Base-by-base conservation (phyloP, 108 stramenopile genomes). In the Halocafeteria seosinensis region DNA sequence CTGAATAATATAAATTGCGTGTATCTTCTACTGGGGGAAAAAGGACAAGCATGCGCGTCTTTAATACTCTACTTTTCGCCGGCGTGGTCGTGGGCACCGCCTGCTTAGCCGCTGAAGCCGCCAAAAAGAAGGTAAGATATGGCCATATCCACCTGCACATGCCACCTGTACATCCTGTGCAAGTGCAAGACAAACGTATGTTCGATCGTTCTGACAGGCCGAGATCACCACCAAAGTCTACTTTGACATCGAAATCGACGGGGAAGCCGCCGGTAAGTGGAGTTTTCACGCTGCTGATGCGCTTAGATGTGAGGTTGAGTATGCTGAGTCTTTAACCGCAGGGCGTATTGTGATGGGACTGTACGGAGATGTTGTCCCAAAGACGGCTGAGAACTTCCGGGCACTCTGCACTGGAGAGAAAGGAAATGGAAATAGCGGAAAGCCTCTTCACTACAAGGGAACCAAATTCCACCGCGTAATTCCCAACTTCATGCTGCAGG, bases 401-500 rank as follows among this genome's bases (percentile, higher is more conserved):
- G 57, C 57, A n/a, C 57, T 59, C 11, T 59, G 57, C 37, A 62
- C 52, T 21, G 64, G 64, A 24, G 66, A 67, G 30, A 59, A 61
- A 50, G 66, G 66, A 24, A 38, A 31, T 8, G 66, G 66, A 30
- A 25, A 21, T 13, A 38, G 55, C 25, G 86, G 89, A 62, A 88
- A 88, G 73, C 84, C 36, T 12, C 68, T 81, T 28, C 70, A 71
- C 42, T 95, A 87, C 75, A 68, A 83, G 67, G 89, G 86, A 35
- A 83, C 72, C 58, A 60, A 73, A 28, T 92, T 95, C 69, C 94
- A 95, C 74, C 75, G 94, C 32, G 81, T 95, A 55, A 89, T 97
- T 53, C 92, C 95, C 23, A 78, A 88, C 74, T 94, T 94, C 67
- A 76, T 91, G 74, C 69, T 94, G 58, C 92, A 94, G 70, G 86